Evolutionary conservation across 495 filamentous ascomycete genomes (phyloP).

Genomic region (Halenospora varia): DNA sequence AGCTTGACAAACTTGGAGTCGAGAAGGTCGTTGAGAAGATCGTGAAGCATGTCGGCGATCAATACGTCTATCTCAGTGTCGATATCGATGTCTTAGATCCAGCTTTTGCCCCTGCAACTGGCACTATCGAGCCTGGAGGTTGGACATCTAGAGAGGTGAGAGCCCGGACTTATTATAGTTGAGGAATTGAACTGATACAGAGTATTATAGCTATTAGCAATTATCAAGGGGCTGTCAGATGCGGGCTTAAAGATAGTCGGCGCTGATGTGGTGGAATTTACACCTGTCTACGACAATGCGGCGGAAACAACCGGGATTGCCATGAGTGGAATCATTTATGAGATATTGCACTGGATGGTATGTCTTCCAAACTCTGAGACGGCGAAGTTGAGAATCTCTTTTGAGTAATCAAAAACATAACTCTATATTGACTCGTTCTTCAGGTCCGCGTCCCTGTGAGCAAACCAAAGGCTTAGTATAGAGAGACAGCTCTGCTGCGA

Average conservation of each 20-base stretch:
- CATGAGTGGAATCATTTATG: constrained; percentile 20
- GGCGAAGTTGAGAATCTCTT: no score
- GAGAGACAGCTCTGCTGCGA: no score
- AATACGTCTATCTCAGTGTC: constrained; percentile 78
- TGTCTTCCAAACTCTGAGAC: neutral
- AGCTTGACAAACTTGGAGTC: constrained; percentile 71
- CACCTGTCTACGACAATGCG: constrained; percentile 26
- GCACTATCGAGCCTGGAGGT: constrained; percentile 82
- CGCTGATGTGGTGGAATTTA: constrained; percentile 74
- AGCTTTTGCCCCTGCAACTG: constrained; percentile 61
- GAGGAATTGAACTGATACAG: neutral
- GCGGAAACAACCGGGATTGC: constrained; percentile 27
- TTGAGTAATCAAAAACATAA: no score
- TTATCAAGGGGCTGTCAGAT: constrained; percentile 37
- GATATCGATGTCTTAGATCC: constrained; percentile 90
- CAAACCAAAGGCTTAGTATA: constrained; percentile 5
- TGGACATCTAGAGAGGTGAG: constrained; percentile 79
- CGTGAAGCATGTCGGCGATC: constrained; percentile 65
- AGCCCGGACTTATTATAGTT: constrained; percentile 53
- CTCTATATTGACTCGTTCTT: neutral
- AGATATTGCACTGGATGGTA: constrained; percentile 28
- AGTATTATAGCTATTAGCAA: constrained; percentile 29
- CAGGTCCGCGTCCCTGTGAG: constrained; percentile 19
- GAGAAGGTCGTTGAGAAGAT: constrained; percentile 73
- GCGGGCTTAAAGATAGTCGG: constrained; percentile 74